Conservation (phyloP, 306 rosid genomes). For the Arachis hypogaea region DNA sequence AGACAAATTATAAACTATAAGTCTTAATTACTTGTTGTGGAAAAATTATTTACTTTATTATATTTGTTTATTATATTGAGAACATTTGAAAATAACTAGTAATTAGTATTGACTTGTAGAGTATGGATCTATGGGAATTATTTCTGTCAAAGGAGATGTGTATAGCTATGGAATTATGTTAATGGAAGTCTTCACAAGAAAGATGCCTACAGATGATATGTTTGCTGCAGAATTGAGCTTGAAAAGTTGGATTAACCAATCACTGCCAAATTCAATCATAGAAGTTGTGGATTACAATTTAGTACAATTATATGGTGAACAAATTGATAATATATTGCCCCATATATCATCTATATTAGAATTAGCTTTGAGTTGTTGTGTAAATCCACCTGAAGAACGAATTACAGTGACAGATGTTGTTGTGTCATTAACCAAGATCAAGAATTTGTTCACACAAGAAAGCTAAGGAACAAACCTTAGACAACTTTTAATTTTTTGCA, state of each 20-base stretch:
- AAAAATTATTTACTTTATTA: not conserved
- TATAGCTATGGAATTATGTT: slow-evolving; percentile 39
- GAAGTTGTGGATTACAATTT: slow-evolving; percentile 35
- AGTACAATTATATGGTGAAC: slow-evolving; percentile 28
- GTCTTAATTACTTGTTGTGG: not conserved
- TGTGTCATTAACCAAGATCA: slow-evolving; percentile 24
- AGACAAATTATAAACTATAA: not conserved
- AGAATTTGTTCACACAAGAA: slow-evolving; percentile 1
- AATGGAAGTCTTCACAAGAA: slow-evolving; percentile 38
- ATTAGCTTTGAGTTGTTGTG: slow-evolving; percentile 28
- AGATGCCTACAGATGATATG: slow-evolving; percentile 38
- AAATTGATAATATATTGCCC: slow-evolving; percentile 2
- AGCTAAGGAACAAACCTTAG: not conserved
- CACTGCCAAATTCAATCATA: slow-evolving; percentile 20
- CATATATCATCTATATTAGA: slow-evolving; percentile 26
- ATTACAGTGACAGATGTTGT: slow-evolving; percentile 15
- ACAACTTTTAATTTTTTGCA: too few relatives aligned
- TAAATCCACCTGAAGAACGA: slow-evolving; percentile 25
- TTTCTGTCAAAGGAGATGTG: slow-evolving; percentile 38
- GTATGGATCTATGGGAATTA: slow-evolving; percentile 33
- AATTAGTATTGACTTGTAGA: slow-evolving; percentile 14
- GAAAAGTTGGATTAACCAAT: slow-evolving; percentile 28
- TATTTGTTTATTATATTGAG: not conserved
- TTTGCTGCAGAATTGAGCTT: slow-evolving; percentile 21
- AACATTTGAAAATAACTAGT: slow-evolving; percentile 3